Evolutionary conservation across 1,284 basidiomycete species (phyloP).

Genomic region (Ustilago shanxiensis): DNA sequence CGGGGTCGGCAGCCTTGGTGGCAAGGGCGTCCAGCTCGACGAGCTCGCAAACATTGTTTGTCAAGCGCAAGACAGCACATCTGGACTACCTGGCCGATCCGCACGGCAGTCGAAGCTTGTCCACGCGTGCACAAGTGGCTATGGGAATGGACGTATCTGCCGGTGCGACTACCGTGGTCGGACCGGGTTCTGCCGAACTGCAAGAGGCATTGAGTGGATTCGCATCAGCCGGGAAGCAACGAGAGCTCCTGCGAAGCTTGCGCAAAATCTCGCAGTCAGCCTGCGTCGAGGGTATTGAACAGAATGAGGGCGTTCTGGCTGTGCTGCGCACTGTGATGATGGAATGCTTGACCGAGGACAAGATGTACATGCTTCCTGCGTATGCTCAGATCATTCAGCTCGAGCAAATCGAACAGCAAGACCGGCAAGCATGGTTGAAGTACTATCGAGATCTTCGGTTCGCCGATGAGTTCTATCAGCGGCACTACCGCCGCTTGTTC

Average conservation of each 20-base stretch:
- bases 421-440: constrained; percentile 5
- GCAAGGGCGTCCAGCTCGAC: not conserved
- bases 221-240: constrained; percentile 77
- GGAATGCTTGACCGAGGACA: constrained; percentile 89
- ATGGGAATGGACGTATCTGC: constrained; percentile 22
- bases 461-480: constrained; percentile 35
- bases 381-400: constrained; percentile 27
- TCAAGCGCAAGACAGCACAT: constrained; percentile 91
- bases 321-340: constrained; percentile 82
- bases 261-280: constrained; percentile 23
- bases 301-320: constrained; percentile 72
- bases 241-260: constrained; percentile 55
- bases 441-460: constrained; percentile 30
- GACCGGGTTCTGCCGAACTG: constrained; percentile 74
- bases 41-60: constrained; percentile 70
- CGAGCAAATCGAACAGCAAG: not conserved
- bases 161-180: constrained; percentile 15
- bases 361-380: constrained; percentile 69
- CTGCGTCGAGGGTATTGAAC: not conserved
- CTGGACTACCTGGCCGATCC: constrained; percentile 93
- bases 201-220: constrained; percentile 86
- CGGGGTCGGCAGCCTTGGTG: constrained; percentile 5
- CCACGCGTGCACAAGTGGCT: constrained; percentile 32
- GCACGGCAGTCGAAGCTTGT: constrained; percentile 86
- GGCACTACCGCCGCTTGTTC: constrained; percentile 18